Evolutionary conservation across 75 land plant genomes (phyloP), one percentile per base, ranked within the genome.

Genomic region (Ceratopteris richardii): DNA sequence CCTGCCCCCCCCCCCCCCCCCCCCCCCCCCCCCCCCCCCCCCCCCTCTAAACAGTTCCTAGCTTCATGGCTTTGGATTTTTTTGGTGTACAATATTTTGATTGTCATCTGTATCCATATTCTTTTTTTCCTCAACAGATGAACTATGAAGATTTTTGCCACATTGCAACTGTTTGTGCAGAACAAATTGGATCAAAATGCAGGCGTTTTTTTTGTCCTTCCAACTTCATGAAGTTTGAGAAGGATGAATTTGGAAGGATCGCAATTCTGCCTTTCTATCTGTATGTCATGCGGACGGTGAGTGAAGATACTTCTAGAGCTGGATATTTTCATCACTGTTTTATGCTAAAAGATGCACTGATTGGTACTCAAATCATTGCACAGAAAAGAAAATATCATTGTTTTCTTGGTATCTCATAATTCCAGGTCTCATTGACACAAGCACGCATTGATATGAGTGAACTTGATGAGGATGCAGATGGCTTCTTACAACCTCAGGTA

Each of bases 361-460:
- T 33, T 33, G 37, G 37, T 33, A 3, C 37, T n/a, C n/a, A n/a
- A n/a, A n/a, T n/a, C n/a, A n/a, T n/a, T n/a, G n/a, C n/a, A n/a
- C n/a, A n/a, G n/a, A n/a, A n/a, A n/a, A n/a, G n/a, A n/a, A n/a
- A n/a, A n/a, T n/a, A n/a, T n/a, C n/a, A n/a, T n/a, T n/a, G n/a
- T n/a, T 33, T 33, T 33, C 37, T 9, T 33, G 37, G 9, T 33
- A n/a, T n/a, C n/a, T n/a, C n/a, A n/a, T 40, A 14, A 9, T 40
- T 63, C 40, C 80, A 94, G 98, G 98, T 94, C 51, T 94, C 98
- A 17, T 79, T 94, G 29, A 94, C 98, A 21, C 98, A 94, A 64
- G 98, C 98, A 65, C 82, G 98, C 58, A 94, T 94, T 62, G 98
- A 94, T 60, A 94, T 94, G 98, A 89, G 98, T 70, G 98, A 94